Evolutionary conservation across 2,329 filamentous ascomycete species (phyloP).

Genomic region (Westerdykella ornata): DNA sequence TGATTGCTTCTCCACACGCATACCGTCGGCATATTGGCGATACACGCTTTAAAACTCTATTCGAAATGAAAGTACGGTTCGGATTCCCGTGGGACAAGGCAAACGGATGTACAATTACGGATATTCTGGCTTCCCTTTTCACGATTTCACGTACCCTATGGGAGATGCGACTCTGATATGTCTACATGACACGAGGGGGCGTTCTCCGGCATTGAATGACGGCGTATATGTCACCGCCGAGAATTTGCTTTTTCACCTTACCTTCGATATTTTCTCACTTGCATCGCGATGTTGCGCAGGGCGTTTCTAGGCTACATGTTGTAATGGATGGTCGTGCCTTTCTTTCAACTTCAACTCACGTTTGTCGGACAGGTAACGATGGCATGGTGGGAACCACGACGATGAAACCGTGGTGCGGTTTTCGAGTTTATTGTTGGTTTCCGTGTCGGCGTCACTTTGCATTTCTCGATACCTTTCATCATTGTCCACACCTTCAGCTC

Average conservation of each 20-base stretch:
- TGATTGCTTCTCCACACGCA: not conserved
- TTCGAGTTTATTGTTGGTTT: not conserved
- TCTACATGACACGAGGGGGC: constrained; percentile 1
- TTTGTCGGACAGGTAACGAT: not conserved
- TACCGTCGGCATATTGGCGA: no score
- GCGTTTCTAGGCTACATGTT: not conserved
- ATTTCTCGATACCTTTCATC: not conserved
- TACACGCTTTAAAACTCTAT: no score
- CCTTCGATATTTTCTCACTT: constrained; percentile 6
- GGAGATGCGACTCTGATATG: not conserved
- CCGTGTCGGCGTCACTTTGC: not conserved
- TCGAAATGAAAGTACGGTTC: not conserved
- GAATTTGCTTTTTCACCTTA: not conserved
- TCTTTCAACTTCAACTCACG: not conserved
- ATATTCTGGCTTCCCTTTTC: not conserved
- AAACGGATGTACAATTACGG: constrained; percentile 7
- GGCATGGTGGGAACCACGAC: not conserved
- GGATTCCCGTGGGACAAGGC: constrained; percentile 3
- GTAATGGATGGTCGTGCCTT: not conserved
- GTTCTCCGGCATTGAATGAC: constrained; percentile 1
- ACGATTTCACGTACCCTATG: not conserved
- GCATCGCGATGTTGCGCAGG: constrained; percentile 5
- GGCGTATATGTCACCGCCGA: constrained; percentile 8
- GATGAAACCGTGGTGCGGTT: not conserved
- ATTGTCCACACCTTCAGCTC: not conserved